Evolutionary conservation across 306 rosid species (phyloP), one percentile per base, ranked within the genome.

Genomic region (Cicer chorassanicum): DNA sequence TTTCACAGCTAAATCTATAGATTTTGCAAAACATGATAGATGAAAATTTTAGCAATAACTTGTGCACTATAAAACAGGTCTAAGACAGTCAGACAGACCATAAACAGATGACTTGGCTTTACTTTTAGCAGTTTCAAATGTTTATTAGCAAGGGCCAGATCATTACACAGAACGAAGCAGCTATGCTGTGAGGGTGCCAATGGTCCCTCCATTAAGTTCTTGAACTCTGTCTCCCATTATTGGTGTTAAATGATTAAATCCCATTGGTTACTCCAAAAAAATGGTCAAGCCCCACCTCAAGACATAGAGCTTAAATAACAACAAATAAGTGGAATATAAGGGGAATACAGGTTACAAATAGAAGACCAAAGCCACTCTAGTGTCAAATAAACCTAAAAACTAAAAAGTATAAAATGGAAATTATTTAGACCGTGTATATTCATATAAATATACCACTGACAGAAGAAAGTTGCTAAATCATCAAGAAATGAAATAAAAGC

Each of bases 21-120:
- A 62, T 53, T 71, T 41, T 78, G 60, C 55, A 51, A 34, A 56
- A 21, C 56, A 68, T 46, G 54, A 66, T 57, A 80, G 45, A 78
- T 15, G 21, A 63, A 59, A 29, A 49, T 43, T 34, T 42, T n/a
- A 13, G 12, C 45, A 53, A 66, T 50, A 65, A 15, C 1, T 59
- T 38, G 38, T 18, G 36, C 62, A 48, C n/a, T 18, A 60, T 34
- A 57, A 21, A 16, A 59, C 43, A 46, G 53, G 68, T 39, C 65
- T 38, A 61, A 61, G 56, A 70, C 71, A 29, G 65, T 29, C 43
- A 61, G 56, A 70, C 65, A 29, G 65, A 59, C 43, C 15, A 74
- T 16, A 9, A 15, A 61, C 41, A 44, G 45, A 61, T 45, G 70
- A 41, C 36, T 15, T 63, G 29, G 45, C 49, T 43, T 59, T 11